Base-by-base conservation (phyloP, 176 grass and related monocot species). In the Ampelocalamus luodianensis region DNA sequence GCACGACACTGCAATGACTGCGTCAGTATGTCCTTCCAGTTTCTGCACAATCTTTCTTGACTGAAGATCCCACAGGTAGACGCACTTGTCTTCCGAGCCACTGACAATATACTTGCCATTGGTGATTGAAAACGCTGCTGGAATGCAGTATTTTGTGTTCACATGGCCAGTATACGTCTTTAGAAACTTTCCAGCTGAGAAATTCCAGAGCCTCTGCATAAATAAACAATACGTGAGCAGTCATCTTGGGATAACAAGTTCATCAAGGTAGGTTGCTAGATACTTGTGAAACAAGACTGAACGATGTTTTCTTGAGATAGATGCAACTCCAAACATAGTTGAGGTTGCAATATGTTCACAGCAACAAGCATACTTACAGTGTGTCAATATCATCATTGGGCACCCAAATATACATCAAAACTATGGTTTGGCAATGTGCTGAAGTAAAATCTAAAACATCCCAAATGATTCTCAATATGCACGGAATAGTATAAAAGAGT, bases 31-130 rank as follows among this genome's bases (percentile, higher is more conserved):
- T 1, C 96, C 91, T 91, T 99, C 90, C 74, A 99, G 74, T 88
- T 94, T 99, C 87, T 99, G 96, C 72, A 96, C 71, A 68, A 92
- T 82, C 81, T 89, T 92, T 83, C 93, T 99, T 73, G 91, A 82
- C 71, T 99, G 96, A 63, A 99, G 90, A 77, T 99, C 93, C 96
- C 96, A 99, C 23, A 99, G 81, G 81, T 99, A 94, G 43, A 99
- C 88, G 49, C 65, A 92, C 42, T 92, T 96, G 83, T 99, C 96
- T 58, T 99, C 93, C 3, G 93, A 99, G 22, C 93, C 96, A 71
- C 96, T 94, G 29, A 99, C 91, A 66, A 99, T 90, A 71, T 96
- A 99, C 68, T 99, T 99, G 37, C 91, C 86, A 72, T 90, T 90
- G 17, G 93, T 96, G 49, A 95, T 85, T 7, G 93, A 99, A 85